These are phyloP conservation scores for Kodamaea leandrae DNA, from an alignment of 805 yeast genomes.

Conservation along the genomic window DNA sequence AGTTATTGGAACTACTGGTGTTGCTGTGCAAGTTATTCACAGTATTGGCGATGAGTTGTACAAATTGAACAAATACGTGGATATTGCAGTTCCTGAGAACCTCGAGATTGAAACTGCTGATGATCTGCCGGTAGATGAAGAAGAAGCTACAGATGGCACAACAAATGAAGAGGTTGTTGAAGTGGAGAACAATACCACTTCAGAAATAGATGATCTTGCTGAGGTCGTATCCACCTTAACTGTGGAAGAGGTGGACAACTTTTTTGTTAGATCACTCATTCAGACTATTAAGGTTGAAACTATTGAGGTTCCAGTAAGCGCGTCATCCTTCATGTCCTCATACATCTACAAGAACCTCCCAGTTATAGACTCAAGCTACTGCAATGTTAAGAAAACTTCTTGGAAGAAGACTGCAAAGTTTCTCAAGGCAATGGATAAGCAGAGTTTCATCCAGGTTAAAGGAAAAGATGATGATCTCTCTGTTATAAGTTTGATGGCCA, in stretches of 20 bases:
- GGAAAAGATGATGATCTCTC: slow-evolving; percentile 84
- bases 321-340: slow-evolving; percentile 74
- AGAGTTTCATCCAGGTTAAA: slow-evolving; percentile 61
- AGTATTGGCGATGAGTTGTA: slow-evolving; percentile 63
- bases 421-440: slow-evolving; percentile 82
- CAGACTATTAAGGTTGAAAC: slow-evolving; percentile 62
- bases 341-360: slow-evolving; percentile 75
- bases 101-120: slow-evolving; percentile 13
- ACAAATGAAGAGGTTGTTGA: slow-evolving; percentile 15
- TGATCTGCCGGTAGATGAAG: slow-evolving; percentile 20
- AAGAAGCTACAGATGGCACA: slow-evolving; percentile 17
- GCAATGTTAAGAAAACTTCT: slow-evolving; percentile 72
- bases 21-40: slow-evolving; percentile 75
- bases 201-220: slow-evolving; percentile 24
- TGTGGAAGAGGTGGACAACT: slow-evolving; percentile 68
- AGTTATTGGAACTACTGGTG: slow-evolving; percentile 68
- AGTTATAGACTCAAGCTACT: slow-evolving; percentile 48
- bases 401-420: slow-evolving; percentile 90
- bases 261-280: slow-evolving; percentile 66
- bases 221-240: slow-evolving; percentile 42
- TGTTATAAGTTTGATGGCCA: slow-evolving; percentile 49
- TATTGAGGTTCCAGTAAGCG: slow-evolving; percentile 60
- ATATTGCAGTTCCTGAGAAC: slow-evolving; percentile 28
- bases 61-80: slow-evolving; percentile 47
- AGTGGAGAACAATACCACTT: not conserved